These are phyloP conservation scores for Emmonsia crescens DNA, from an alignment of 2,329 filamentous ascomycete species.

Conservation along the genomic window DNA sequence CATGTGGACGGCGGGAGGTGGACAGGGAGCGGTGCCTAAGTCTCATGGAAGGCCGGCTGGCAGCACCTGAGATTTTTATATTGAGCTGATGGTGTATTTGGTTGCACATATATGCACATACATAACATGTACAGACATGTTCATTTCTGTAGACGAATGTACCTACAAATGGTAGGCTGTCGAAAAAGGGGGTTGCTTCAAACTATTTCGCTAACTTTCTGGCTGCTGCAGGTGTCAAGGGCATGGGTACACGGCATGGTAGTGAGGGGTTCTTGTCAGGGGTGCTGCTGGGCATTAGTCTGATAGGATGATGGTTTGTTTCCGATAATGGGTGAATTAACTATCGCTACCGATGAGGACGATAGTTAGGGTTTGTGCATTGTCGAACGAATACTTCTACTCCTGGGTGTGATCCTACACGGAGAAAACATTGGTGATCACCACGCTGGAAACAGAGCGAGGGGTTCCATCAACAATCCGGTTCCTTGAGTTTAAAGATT, in stretches of 20 bases:
- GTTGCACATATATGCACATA: not conserved
- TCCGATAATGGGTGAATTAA: not conserved
- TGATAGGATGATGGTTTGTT: not conserved
- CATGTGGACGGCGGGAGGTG: not conserved
- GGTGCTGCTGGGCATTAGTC: not conserved
- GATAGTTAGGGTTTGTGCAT: not conserved
- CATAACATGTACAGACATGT: not conserved
- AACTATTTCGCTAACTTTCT: not conserved
- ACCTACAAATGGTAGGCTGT: not conserved
- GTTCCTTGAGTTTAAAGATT: not conserved
- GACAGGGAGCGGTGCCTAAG: not conserved
- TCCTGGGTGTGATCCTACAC: not conserved
- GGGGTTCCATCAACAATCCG: not conserved
- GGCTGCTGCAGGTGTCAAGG: not conserved
- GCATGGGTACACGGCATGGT: not conserved
- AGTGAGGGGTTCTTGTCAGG: not conserved
- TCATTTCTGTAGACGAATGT: not conserved
- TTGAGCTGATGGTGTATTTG: not conserved
- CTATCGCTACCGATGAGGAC: not conserved
- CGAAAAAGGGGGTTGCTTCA: not conserved
- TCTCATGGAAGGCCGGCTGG: not conserved
- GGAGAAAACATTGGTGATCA: not conserved
- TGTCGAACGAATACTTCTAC: not conserved
- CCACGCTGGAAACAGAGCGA: not conserved
- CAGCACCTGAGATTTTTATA: not conserved